Evolutionary conservation across 208 protist genomes (phyloP), one percentile per base, ranked within the genome.

Genomic region (Zelonia costaricensis): DNA sequence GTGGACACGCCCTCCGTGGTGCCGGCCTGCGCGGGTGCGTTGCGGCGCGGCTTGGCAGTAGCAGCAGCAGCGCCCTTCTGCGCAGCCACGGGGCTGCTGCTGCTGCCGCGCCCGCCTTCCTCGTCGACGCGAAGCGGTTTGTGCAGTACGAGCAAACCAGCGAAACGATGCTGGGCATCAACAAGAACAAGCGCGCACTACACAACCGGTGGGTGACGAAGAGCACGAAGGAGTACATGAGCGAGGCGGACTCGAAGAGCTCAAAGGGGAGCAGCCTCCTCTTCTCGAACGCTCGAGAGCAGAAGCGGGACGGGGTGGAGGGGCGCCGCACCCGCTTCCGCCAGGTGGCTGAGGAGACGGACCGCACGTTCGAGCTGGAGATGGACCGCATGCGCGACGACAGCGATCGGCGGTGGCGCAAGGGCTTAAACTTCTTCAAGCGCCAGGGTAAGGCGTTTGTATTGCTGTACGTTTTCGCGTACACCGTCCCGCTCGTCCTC

Each of bases 201-300:
- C 48, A 56, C 69, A 71, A 53, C 36, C 73, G 71, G 25, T 94
- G 88, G 88, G 83, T 91, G 49, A 89, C 83, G 28, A 92, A 91
- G 70, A 92, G 85, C 58, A 94, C 88, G 27, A 92, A 91, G 70
- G 88, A 94, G 57, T 94, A 94, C 70, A 86, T 91, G 70, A 76
- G 58, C 22, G 88, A 94, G 67, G 76, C 65, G 9, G 81, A 92
- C 33, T 62, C 59, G 10, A 84, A 82, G 57, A 51, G 52, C 0
- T 44, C 52, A 10, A 68, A 58, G 25, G 67, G 69, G 12, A 69
- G 38, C 47, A 54, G 22, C 8, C 20, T 38, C 2, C 18, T 84
- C n/a, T 55, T 68, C n/a, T 58, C 56, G 16, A 63, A 64, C 22
- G 48, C 53, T 10, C 74, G 78, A n/a, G 78, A 84, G 31, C 49